Evolutionary conservation across 2,329 filamentous ascomycete genomes (phyloP).

Genomic region (Neofusicoccum ribis): DNA sequence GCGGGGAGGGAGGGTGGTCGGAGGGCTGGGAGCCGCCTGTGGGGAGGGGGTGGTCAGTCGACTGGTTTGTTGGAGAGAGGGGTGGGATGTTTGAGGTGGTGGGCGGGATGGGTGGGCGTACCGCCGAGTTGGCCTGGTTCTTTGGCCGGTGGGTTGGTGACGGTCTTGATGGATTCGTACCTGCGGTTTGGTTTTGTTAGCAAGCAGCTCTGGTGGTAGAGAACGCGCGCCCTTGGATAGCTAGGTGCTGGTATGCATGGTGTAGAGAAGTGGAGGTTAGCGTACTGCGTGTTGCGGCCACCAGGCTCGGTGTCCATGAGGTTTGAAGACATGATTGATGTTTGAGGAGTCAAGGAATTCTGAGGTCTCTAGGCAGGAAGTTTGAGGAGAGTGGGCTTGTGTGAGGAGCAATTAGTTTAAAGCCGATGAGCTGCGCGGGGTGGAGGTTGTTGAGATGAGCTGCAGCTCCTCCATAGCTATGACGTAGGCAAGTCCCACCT

Average conservation of each 20-base stretch:
- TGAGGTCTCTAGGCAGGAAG: background rate
- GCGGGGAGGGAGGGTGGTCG: slow-evolving; percentile 23
- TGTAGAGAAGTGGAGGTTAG: background rate
- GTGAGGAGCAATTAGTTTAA: background rate
- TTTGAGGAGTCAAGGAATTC: background rate
- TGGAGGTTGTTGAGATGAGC: slow-evolving; percentile 9
- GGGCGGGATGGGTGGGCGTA: slow-evolving; percentile 28
- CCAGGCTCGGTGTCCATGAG: slow-evolving; percentile 61
- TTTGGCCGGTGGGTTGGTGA: slow-evolving; percentile 52
- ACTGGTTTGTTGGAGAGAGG: slow-evolving; percentile 22
- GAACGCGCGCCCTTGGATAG: background rate
- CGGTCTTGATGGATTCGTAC: slow-evolving; percentile 60
- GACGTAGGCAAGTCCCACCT: slow-evolving; percentile 5
- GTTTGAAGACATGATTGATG: slow-evolving; percentile 49
- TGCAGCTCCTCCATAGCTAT: slow-evolving; percentile 15
- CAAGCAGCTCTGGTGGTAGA: background rate
- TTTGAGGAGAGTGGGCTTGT: no score
- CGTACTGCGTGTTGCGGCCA: slow-evolving; percentile 61
- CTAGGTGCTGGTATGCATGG: background rate
- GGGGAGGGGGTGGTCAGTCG: slow-evolving; percentile 1
- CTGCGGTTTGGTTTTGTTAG: slow-evolving; percentile 32
- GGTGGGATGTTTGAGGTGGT: background rate
- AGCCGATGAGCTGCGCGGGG: background rate
- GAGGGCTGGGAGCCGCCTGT: slow-evolving; percentile 17
- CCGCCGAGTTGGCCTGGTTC: slow-evolving; percentile 59